These are phyloP conservation scores for Phaeosphaeria sp. DNA, from an alignment of 2,329 filamentous ascomycete genomes.

Conservation along the genomic window DNA sequence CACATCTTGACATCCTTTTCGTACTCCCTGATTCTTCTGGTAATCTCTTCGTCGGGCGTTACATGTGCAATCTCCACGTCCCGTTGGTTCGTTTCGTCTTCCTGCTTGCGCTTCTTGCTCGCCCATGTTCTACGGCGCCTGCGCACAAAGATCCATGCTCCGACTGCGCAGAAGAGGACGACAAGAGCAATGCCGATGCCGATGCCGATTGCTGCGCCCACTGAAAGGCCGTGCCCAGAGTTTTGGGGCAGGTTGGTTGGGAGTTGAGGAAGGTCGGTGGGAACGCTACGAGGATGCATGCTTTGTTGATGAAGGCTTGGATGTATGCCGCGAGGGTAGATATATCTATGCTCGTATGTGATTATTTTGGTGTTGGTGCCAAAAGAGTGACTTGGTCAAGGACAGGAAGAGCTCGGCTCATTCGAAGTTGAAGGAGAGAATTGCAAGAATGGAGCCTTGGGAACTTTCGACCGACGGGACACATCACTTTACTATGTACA, in stretches of 20 bases:
- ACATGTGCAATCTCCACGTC: constrained; percentile 5
- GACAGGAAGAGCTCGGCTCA: background rate
- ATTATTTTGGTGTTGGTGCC: background rate
- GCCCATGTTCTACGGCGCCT: constrained; percentile 6
- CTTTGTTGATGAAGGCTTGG: background rate
- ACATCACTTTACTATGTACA: background rate
- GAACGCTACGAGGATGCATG: background rate
- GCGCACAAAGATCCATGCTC: constrained; percentile 18
- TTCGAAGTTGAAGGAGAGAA: background rate
- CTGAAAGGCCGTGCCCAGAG: constrained; percentile 5
- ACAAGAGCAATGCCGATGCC: constrained; percentile 22
- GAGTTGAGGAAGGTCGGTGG: background rate
- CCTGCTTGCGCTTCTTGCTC: background rate
- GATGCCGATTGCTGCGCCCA: constrained; percentile 22
- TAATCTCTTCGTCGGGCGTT: constrained; percentile 22
- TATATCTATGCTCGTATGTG: background rate
- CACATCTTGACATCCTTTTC: background rate
- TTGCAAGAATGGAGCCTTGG: background rate
- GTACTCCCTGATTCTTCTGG: background rate
- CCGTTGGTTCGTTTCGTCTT: background rate
- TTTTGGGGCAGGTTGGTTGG: background rate
- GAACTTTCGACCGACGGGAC: background rate
- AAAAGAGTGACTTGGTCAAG: background rate
- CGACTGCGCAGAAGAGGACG: constrained; percentile 15
- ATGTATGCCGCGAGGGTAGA: background rate